Conservation (phyloP, 2,329 filamentous ascomycete genomes). For the Fusarium sp. region DNA sequence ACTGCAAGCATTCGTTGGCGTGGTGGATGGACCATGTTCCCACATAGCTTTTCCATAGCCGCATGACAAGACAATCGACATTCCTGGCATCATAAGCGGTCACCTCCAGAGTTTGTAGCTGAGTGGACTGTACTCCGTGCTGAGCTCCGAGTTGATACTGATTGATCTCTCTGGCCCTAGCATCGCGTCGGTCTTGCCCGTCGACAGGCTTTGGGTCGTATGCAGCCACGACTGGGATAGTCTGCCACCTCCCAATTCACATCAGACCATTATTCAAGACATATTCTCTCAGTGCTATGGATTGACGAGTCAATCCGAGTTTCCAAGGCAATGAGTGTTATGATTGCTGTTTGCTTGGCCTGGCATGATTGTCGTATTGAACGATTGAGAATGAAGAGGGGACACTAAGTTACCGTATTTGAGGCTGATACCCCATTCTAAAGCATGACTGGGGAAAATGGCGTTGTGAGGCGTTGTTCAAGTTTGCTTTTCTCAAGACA, state of each 20-base stretch:
- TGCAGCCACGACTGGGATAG: constrained; percentile 47
- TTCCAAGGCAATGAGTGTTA: neutral
- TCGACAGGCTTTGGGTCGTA: constrained; percentile 35
- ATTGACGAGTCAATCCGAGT: constrained; percentile 10
- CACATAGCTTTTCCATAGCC: constrained; percentile 32
- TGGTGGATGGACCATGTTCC: constrained; percentile 33
- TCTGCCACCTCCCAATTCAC: constrained; percentile 35
- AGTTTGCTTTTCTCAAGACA: constrained; percentile 42
- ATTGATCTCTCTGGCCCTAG: constrained; percentile 21
- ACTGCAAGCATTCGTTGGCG: constrained; percentile 27
- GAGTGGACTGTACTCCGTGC: constrained; percentile 43
- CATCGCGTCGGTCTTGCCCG: constrained; percentile 35
- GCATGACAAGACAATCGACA: constrained; percentile 30
- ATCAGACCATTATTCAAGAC: constrained; percentile 45
- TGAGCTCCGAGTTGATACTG: constrained; percentile 39
- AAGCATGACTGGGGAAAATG: constrained; percentile 18
- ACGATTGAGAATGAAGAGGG: neutral
- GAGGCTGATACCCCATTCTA: constrained; percentile 1
- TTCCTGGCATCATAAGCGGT: constrained; percentile 28
- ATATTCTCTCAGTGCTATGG: constrained; percentile 10
- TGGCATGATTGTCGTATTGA: neutral
- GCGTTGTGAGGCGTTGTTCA: constrained; percentile 26
- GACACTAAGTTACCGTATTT: neutral
- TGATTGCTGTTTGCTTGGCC: neutral
- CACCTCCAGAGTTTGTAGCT: constrained; percentile 17